Percentiles rank a stretch among this genome's conserved stretches.
Evolutionary conservation across 2,329 filamentous ascomycete species (phyloP).

Genomic region (Beauveria medogensis): DNA sequence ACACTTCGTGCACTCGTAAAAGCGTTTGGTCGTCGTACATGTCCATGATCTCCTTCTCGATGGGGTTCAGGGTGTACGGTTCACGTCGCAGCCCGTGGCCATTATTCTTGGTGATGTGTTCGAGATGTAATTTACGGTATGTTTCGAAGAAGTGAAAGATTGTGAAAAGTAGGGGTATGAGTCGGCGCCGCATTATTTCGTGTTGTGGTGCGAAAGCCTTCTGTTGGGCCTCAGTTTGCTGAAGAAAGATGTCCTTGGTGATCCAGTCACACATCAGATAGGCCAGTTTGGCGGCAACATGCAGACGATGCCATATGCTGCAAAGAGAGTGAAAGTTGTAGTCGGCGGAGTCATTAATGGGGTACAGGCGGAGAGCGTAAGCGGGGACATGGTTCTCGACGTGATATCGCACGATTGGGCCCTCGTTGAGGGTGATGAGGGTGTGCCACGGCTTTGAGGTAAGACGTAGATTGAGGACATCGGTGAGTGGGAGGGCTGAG

Average conservation of each 20-base stretch:
- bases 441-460: slow-evolving; percentile 52
- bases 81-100: slow-evolving; percentile 42
- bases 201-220: slow-evolving; percentile 52
- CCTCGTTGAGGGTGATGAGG: slow-evolving; percentile 52
- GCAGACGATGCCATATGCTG: slow-evolving; percentile 56
- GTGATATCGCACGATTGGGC: slow-evolving; percentile 53
- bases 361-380: slow-evolving; percentile 54
- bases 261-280: slow-evolving; percentile 56
- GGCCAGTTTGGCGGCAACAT: slow-evolving; percentile 55
- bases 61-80: slow-evolving; percentile 54
- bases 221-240: slow-evolving; percentile 46
- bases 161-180: slow-evolving; percentile 57
- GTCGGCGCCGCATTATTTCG: slow-evolving; percentile 55
- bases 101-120: slow-evolving; percentile 44
- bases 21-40: slow-evolving; percentile 59
- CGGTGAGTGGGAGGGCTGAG: slow-evolving; percentile 49
- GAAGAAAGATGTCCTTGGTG: slow-evolving; percentile 56
- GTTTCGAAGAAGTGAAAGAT: slow-evolving; percentile 62
- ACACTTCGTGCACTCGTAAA: slow-evolving; percentile 55
- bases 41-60: slow-evolving; percentile 53
- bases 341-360: slow-evolving; percentile 36
- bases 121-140: slow-evolving; percentile 50
- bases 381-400: slow-evolving; percentile 50
- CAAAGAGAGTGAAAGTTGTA: slow-evolving; percentile 55
- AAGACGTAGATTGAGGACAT: slow-evolving; percentile 50